Conservation (phyloP, 2,329 filamentous ascomycete genomes). For the Coniochaeta sp. region DNA sequence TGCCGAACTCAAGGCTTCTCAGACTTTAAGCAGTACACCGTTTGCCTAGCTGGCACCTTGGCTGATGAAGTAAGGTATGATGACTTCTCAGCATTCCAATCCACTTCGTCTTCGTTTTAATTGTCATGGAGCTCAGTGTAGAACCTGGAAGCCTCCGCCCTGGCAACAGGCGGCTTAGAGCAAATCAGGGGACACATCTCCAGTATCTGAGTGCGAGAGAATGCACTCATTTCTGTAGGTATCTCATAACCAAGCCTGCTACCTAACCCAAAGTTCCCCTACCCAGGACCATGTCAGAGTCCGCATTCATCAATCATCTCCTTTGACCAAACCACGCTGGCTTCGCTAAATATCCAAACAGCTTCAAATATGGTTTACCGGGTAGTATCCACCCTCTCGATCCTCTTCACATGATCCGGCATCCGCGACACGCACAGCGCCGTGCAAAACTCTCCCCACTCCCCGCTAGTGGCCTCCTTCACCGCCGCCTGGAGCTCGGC, state of each 20-base stretch:
- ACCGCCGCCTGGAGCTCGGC: slow-evolving; percentile 70
- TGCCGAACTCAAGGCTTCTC: not conserved
- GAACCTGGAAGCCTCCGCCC: too few relatives aligned
- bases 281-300: not conserved
- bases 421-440: slow-evolving; percentile 58
- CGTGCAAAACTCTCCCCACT: slow-evolving; percentile 71
- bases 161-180: too few relatives aligned
- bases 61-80: too few relatives aligned
- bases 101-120: too few relatives aligned
- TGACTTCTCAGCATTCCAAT: too few relatives aligned
- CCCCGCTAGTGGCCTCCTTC: slow-evolving; percentile 64
- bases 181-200: too few relatives aligned
- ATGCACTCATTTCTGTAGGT: too few relatives aligned
- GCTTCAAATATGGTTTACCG: not conserved
- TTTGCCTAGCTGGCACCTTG: too few relatives aligned
- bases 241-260: too few relatives aligned
- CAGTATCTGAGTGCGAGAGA: too few relatives aligned
- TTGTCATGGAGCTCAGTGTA: too few relatives aligned
- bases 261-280: too few relatives aligned
- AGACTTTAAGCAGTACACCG: not conserved
- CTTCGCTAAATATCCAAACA: not conserved
- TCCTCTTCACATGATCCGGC: slow-evolving; percentile 49
- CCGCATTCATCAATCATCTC: not conserved
- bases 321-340: not conserved
- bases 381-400: slow-evolving; percentile 30